Conservation (phyloP, 1,139 yeast species). For the Diutina catenulata region DNA sequence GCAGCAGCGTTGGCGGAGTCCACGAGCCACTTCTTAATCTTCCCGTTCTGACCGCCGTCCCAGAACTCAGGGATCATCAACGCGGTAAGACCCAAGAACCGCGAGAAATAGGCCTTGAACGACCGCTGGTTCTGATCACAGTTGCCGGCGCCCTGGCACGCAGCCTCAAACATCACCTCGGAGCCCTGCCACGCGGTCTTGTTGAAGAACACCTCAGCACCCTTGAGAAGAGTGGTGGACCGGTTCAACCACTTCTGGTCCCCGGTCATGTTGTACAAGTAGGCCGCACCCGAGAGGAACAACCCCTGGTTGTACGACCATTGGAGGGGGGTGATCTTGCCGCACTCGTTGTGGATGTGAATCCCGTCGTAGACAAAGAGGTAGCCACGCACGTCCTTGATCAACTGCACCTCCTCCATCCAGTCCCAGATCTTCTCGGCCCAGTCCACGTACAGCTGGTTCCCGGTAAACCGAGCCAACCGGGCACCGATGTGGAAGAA, state of each 20-base stretch:
- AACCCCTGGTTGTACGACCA: constrained; percentile 83
- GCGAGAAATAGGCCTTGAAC: constrained; percentile 61
- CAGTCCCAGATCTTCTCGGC: constrained; percentile 64
- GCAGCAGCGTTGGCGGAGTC: constrained; percentile 60
- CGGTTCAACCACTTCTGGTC: constrained; percentile 47
- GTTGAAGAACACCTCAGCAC: constrained; percentile 37
- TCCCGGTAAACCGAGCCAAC: constrained; percentile 58
- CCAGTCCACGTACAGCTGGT: constrained; percentile 50
- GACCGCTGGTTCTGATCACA: constrained; percentile 73
- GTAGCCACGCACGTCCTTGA: constrained; percentile 27
- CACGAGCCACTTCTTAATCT: constrained; percentile 65
- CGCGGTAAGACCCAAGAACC: constrained; percentile 52
- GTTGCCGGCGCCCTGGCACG: constrained; percentile 37
- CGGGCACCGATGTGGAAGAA: constrained; percentile 70
- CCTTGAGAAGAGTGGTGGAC: constrained; percentile 36
- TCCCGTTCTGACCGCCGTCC: constrained; percentile 51
- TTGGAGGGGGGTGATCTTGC: constrained; percentile 37
- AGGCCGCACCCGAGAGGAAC: constrained; percentile 61
- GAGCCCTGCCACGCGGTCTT: constrained; percentile 13
- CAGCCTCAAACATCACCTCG: constrained; percentile 48
- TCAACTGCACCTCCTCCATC: constrained; percentile 28
- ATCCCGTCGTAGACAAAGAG: constrained; percentile 62
- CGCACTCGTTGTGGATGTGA: constrained; percentile 43
- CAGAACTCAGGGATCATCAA: constrained; percentile 41
- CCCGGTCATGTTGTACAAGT: constrained; percentile 53